Base-by-base conservation (phyloP, 169 alveolate genomes). In the Babesia caballi region DNA sequence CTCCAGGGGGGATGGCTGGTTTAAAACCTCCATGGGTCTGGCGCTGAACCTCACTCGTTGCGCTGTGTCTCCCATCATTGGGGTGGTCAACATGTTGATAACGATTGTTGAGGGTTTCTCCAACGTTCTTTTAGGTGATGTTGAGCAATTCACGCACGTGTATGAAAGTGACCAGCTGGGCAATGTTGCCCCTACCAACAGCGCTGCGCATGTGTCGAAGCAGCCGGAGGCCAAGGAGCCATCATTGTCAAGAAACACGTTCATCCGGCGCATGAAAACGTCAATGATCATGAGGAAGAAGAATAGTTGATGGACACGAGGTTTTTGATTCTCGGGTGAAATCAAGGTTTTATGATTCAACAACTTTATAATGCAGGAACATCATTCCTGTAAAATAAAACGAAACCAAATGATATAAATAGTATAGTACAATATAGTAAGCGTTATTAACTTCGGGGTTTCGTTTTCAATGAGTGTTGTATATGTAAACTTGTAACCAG, bases 81-180 rank as follows among this genome's bases (percentile, higher is more conserved):
- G 96, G 8, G 65, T 87, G 17, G 82, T 92, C 30, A 94, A 93
- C 60, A 72, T 94, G 59, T 70, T 90, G 50, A 93, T 96, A 35
- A 87, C 95, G 53, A 75, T 94, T 21, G 90, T 93, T 17, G 97
- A 94, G 63, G 96, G 97, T 9, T 88, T 94, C 63, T 86, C 97
- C 28, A 94, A 92, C 51, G 91, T 94, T 12, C 82, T 94, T 27
- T 83, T 94, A 14, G 97, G 97, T 12, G 97, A 94, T 66, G 91
- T 93, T 53, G 97, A 93, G 77, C 93, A 93, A 73, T 93, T 94
- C 73, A 90, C 95, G 5, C 88, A 81, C 60, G 66, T 81, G 2
- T 81, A 69, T 38, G 88, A 81, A 41, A 78, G 82, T 12, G 87
- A 78, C 19, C 87, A 78, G 69, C 51, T 78, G 57, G 73, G 44